These are phyloP conservation scores for Aspergillus olivimuriae DNA, from an alignment of 495 filamentous ascomycete genomes.

Conservation along the genomic window DNA sequence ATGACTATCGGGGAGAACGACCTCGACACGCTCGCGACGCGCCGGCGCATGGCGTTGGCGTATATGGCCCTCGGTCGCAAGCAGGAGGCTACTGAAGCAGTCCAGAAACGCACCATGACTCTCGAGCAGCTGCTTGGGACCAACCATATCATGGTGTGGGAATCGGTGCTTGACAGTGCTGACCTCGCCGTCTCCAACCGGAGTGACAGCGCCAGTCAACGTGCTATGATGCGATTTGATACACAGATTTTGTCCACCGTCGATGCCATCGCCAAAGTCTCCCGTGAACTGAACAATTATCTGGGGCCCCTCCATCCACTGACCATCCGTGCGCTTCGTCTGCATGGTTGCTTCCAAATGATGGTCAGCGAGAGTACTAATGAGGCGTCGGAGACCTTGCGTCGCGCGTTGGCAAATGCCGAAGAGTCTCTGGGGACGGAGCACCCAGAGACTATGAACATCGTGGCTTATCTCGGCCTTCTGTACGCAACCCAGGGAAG, in stretches of 20 bases:
- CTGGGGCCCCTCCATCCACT: constrained; percentile 21
- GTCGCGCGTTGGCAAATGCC: constrained; percentile 27
- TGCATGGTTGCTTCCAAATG: constrained; percentile 19
- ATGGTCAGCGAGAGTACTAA: constrained; percentile 13
- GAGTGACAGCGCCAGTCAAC: constrained; percentile 1
- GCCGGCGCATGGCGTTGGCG: constrained; percentile 24
- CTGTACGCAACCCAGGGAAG: constrained; percentile 25
- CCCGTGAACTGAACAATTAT: constrained; percentile 17
- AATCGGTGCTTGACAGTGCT: constrained; percentile 17
- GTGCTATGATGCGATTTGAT: constrained; percentile 11
- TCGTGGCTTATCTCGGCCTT: constrained; percentile 26
- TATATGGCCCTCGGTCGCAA: constrained; percentile 20
- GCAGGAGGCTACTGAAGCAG: constrained; percentile 19
- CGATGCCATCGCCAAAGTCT: constrained; percentile 8
- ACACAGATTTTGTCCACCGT: constrained; percentile 13
- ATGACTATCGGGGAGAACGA: constrained; percentile 34
- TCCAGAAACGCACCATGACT: constrained; percentile 20
- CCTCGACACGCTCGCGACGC: constrained; percentile 28
- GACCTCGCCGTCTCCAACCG: constrained; percentile 22
- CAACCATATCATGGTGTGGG: constrained; percentile 25
- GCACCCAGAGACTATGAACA: constrained; percentile 23
- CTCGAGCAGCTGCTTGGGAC: constrained; percentile 22
- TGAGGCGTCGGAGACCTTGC: constrained; percentile 26
- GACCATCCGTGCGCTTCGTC: constrained; percentile 22
- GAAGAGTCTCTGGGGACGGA: constrained; percentile 28